Percentiles rank a stretch among this genome's conserved stretches.
These are phyloP conservation scores for Ascochyta pisi DNA, from an alignment of 2,329 filamentous ascomycete genomes.

Conservation along the genomic window DNA sequence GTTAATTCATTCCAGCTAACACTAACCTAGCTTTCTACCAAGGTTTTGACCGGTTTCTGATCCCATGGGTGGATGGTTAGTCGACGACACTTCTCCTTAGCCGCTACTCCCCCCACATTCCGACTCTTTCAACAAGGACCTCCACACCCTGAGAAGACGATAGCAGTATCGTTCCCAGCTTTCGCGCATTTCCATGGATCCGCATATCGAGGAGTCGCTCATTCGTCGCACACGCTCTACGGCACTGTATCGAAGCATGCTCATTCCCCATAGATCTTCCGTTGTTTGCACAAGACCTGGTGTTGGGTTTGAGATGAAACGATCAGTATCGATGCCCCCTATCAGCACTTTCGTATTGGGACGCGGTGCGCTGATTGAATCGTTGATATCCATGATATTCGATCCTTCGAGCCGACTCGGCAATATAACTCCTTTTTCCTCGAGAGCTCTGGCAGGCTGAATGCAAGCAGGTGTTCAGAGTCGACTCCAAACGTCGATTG, in stretches of 20 bases:
- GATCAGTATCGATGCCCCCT: too few species aligned
- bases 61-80: neutral
- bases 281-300: neutral
- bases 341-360: too few species aligned
- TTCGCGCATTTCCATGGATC: neutral
- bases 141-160: neutral
- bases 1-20: slow-evolving; percentile 4
- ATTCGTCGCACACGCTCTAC: neutral
- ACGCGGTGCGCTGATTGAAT: neutral
- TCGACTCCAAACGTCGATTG: neutral
- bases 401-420: neutral
- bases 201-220: neutral
- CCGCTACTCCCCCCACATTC: neutral
- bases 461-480: neutral
- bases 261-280: neutral
- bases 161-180: neutral
- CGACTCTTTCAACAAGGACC: neutral
- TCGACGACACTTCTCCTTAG: neutral
- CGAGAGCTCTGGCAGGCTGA: neutral
- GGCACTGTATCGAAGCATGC: neutral
- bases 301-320: too few species aligned
- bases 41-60: neutral
- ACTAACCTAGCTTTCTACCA: slow-evolving; percentile 1
- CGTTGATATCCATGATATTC: neutral
- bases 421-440: neutral